phyloP scores from a whole-genome alignment of 2,329 filamentous ascomycete species.

The Metarhizium sp. region DNA sequence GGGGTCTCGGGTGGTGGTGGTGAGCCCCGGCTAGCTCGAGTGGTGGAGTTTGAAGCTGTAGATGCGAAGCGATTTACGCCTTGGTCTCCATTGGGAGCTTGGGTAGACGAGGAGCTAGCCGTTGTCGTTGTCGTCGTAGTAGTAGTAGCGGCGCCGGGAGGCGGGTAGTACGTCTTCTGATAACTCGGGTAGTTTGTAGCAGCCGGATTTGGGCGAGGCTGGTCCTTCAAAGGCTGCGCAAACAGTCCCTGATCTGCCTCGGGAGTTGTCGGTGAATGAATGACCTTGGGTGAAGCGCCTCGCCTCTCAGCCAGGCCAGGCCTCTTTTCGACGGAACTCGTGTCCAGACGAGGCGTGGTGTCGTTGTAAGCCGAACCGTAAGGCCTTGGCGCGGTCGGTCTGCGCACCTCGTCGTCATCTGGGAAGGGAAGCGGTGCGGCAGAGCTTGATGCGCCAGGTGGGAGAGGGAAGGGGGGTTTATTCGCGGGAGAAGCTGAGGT shows the following conservation, averaged over 20 bases:
- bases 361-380: constrained; percentile 39
- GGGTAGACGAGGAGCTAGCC: constrained; percentile 19
- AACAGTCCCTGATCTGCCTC: constrained; percentile 73
- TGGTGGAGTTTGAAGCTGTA: constrained; percentile 88
- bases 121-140: constrained; percentile 7
- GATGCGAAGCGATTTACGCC: constrained; percentile 59
- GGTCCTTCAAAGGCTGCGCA: constrained; percentile 49
- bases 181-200: constrained; percentile 37
- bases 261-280: constrained; percentile 74
- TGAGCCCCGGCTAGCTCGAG: constrained; percentile 81
- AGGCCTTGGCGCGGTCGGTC: constrained; percentile 34
- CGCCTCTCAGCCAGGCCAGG: constrained; percentile 71
- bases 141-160: constrained; percentile 30
- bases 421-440: constrained; percentile 62
- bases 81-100: constrained; percentile 13
- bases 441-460: constrained; percentile 62
- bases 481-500: constrained; percentile 26
- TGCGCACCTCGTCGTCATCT: constrained; percentile 52
- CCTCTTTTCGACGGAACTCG: constrained; percentile 45
- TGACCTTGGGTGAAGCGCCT: constrained; percentile 69
- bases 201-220: constrained; percentile 29
- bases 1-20: constrained; percentile 93
- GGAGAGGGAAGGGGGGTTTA: constrained; percentile 53
- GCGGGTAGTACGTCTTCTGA: constrained; percentile 51
- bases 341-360: constrained; percentile 44